phyloP scores from a whole-genome alignment of 2,329 filamentous ascomycete species.

The Aspergillus texensis region DNA sequence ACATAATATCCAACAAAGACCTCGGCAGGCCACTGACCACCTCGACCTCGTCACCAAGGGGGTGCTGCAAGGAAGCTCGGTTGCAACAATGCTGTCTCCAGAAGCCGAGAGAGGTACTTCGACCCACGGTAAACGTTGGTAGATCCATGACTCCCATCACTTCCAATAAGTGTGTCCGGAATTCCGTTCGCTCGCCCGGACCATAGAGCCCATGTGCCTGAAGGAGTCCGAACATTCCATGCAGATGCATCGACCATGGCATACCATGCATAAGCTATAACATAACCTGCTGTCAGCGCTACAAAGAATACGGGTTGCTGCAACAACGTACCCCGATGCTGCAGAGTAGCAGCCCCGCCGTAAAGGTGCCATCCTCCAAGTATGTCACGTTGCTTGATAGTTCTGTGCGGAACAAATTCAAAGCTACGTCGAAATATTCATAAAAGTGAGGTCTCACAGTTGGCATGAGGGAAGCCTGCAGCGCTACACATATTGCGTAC shows the following conservation, averaged over 20 bases:
- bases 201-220: slow-evolving; percentile 20
- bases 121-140: slow-evolving; percentile 28
- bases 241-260: slow-evolving; percentile 35
- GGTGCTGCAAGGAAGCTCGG: slow-evolving; percentile 1
- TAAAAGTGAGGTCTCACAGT: slow-evolving; percentile 24
- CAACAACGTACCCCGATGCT: slow-evolving; percentile 32
- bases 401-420: slow-evolving; percentile 32
- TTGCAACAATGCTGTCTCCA: slow-evolving; percentile 31
- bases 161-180: slow-evolving; percentile 31
- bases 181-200: slow-evolving; percentile 8
- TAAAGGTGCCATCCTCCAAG: slow-evolving; percentile 32
- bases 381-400: slow-evolving; percentile 22
- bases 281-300: not conserved
- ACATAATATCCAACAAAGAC: slow-evolving; percentile 31
- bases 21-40: slow-evolving; percentile 33
- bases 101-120: slow-evolving; percentile 29
- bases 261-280: slow-evolving; percentile 31
- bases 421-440: slow-evolving; percentile 31
- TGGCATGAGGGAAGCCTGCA: slow-evolving; percentile 27
- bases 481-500: slow-evolving; percentile 33
- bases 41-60: slow-evolving; percentile 19
- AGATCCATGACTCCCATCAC: slow-evolving; percentile 39
- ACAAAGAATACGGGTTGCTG: not conserved
- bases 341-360: slow-evolving; percentile 34
- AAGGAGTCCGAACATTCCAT: slow-evolving; percentile 36